Percentiles rank a stretch among this genome's conserved stretches.
Evolutionary conservation across 306 rosid species (phyloP).

Genomic region (Casuarina equisetifolia): DNA sequence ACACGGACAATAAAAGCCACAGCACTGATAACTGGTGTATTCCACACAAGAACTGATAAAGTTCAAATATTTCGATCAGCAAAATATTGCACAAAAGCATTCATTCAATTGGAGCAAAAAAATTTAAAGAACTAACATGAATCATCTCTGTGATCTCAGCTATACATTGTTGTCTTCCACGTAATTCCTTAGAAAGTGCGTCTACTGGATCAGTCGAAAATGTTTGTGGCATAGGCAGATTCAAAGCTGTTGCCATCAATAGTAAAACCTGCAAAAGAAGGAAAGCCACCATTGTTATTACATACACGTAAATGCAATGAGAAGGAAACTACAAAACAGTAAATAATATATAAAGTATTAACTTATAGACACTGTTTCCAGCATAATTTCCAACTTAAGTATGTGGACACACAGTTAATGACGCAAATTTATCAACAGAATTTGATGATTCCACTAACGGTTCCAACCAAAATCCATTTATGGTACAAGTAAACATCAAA

Average conservation of each 20-base stretch:
- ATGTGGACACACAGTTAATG: no score
- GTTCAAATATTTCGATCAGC: neutral
- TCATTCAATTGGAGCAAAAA: constrained; percentile 11
- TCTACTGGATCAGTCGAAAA: constrained; percentile 35
- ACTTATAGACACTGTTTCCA: constrained; percentile 1
- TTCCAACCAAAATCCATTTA: no score
- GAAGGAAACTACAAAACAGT: constrained; percentile 8
- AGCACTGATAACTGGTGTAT: neutral
- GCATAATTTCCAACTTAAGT: neutral
- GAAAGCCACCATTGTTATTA: constrained; percentile 2
- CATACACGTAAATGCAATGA: constrained; percentile 15
- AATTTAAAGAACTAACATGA: constrained; percentile 58
- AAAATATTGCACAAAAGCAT: constrained; percentile 21
- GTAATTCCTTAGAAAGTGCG: constrained; percentile 50
- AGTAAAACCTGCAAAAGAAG: constrained; percentile 65
- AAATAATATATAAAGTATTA: neutral
- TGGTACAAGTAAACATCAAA: neutral
- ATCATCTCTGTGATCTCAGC: constrained; percentile 96
- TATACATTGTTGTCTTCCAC: constrained; percentile 73
- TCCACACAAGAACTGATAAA: neutral
- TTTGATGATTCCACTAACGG: no score
- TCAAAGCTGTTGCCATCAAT: constrained; percentile 79
- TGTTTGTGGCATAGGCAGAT: constrained; percentile 39
- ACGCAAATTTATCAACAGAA: no score
- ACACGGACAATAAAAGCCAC: no score